A percentile compares a stretch with the other conserved stretches of the same genome.
Evolutionary conservation across 1,284 basidiomycete genomes (phyloP).

Genomic region (Ganoderma sinense): DNA sequence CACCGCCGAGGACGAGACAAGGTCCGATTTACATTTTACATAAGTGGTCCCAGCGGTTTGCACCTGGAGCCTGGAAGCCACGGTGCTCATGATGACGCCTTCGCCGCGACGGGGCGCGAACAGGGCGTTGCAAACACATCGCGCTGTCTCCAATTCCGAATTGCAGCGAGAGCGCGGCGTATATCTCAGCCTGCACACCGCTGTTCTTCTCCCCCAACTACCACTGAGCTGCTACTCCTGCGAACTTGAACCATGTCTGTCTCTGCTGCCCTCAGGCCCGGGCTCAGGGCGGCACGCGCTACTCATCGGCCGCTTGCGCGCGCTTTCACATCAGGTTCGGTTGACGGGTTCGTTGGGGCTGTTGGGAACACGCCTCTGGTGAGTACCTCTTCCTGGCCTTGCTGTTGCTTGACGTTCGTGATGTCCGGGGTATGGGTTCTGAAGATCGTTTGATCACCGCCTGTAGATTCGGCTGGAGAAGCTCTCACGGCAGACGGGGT

Average conservation of each 20-base stretch:
- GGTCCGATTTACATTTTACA: slow-evolving; percentile 28
- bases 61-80: too few species aligned
- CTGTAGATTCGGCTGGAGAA: slow-evolving; percentile 82
- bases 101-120: slow-evolving; percentile 18
- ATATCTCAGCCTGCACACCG: neutral
- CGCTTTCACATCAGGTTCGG: slow-evolving; percentile 62
- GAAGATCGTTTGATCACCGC: neutral
- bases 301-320: slow-evolving; percentile 41
- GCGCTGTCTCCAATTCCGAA: slow-evolving; percentile 11
- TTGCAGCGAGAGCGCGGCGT: neutral
- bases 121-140: slow-evolving; percentile 8
- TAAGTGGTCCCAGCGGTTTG: slow-evolving; percentile 13
- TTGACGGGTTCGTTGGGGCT: slow-evolving; percentile 88
- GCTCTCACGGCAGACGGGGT: slow-evolving; percentile 91
- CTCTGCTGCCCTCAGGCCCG: slow-evolving; percentile 26
- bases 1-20: neutral
- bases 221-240: neutral
- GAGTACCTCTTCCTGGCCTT: slow-evolving; percentile 37
- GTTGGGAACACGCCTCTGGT: slow-evolving; percentile 96
- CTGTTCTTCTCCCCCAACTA: neutral
- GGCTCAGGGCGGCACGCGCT: slow-evolving; percentile 14
- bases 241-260: slow-evolving; percentile 30
- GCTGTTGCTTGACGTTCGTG: neutral
- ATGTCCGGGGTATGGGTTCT: neutral
- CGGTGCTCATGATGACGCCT: slow-evolving; percentile 44